These are phyloP conservation scores for Solanum clarkiae DNA, from an alignment of 257 asterid genomes.

Conservation along the genomic window DNA sequence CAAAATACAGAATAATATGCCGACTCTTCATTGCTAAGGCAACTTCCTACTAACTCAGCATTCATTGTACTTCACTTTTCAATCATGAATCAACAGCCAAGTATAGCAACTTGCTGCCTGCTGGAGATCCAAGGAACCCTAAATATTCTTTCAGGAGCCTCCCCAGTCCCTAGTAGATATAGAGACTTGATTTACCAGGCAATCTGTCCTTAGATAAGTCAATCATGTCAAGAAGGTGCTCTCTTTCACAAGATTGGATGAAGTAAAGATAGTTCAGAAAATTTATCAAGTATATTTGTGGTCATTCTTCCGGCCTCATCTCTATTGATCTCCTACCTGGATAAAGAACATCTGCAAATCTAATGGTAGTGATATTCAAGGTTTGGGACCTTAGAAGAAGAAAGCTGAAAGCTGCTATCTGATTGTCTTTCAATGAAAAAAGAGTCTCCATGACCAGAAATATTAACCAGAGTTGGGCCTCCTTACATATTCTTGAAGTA, in stretches of 20 bases:
- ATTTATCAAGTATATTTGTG: neutral
- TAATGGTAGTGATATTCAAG: neutral
- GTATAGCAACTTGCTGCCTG: neutral
- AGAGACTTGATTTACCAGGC: neutral
- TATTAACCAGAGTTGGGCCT: neutral
- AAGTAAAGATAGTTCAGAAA: neutral
- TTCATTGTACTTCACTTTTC: neutral
- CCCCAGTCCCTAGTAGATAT: neutral
- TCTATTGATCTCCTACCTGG: neutral
- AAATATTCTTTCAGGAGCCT: neutral
- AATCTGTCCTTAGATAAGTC: neutral
- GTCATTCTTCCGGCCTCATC: neutral
- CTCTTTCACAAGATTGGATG: neutral
- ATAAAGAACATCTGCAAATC: neutral
- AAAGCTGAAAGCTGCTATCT: neutral
- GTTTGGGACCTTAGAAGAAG: neutral
- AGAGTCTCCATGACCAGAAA: neutral
- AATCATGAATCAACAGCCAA: neutral
- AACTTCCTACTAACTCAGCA: neutral
- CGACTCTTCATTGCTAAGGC: neutral
- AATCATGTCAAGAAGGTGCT: neutral
- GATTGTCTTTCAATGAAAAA: neutral
- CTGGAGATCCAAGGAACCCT: neutral
- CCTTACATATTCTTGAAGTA: neutral
- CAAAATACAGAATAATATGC: neutral